These are phyloP conservation scores for Pichiaceae sp. DNA, from an alignment of 1,139 yeast species.

Conservation along the genomic window DNA sequence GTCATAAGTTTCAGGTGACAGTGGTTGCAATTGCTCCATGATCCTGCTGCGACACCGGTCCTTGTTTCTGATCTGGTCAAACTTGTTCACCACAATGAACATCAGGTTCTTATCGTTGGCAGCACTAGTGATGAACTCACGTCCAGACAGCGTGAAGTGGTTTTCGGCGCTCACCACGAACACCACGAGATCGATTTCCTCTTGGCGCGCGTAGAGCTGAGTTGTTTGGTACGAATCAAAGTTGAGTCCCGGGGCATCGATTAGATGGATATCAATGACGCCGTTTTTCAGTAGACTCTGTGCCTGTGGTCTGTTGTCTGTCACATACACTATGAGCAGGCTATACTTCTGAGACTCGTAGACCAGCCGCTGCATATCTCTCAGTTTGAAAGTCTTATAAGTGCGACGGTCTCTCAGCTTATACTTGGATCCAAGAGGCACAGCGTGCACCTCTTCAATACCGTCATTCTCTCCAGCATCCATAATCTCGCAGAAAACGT, in stretches of 20 bases:
- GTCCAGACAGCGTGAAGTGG: constrained; percentile 89
- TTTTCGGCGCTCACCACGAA: constrained; percentile 96
- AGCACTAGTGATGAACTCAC: constrained; percentile 86
- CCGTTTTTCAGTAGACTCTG: constrained; percentile 81
- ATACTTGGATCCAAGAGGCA: constrained; percentile 56
- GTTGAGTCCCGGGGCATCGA: constrained; percentile 96
- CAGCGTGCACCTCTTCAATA: constrained; percentile 89
- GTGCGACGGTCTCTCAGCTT: constrained; percentile 56
- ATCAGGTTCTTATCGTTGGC: constrained; percentile 88
- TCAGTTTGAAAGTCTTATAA: constrained; percentile 46
- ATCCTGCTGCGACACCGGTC: constrained; percentile 70
- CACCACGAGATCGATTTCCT: constrained; percentile 92
- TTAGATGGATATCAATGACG: constrained; percentile 81
- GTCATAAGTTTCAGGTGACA: constrained; percentile 89
- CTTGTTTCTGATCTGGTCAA: constrained; percentile 76
- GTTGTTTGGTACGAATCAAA: constrained; percentile 92
- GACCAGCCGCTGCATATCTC: constrained; percentile 61
- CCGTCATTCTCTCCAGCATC: constrained; percentile 74
- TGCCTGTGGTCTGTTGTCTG: constrained; percentile 62
- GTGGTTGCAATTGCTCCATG: constrained; percentile 74
- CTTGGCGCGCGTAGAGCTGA: constrained; percentile 92
- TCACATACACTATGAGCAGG: constrained; percentile 70
- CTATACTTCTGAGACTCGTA: constrained; percentile 65
- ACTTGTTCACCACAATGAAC: constrained; percentile 89
- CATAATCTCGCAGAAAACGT: constrained; percentile 89